Evolutionary conservation across 2,329 filamentous ascomycete species (phyloP).

Genomic region (Aspergillus ustus): DNA sequence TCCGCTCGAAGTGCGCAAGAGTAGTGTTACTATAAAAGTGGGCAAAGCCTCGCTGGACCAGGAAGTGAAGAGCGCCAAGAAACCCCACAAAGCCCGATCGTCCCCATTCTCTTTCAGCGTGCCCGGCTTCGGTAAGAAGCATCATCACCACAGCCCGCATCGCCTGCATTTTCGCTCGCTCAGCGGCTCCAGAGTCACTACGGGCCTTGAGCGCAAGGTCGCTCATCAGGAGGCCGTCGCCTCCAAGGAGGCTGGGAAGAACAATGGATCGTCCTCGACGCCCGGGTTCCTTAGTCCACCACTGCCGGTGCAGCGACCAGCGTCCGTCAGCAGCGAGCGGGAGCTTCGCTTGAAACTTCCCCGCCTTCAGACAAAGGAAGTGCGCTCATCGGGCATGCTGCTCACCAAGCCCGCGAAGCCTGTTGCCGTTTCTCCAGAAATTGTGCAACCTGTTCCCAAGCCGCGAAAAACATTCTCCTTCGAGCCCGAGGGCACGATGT

Average conservation of each 20-base stretch:
- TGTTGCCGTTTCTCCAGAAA: background rate
- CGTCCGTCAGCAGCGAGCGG: slow-evolving; percentile 28
- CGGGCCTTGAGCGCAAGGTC: background rate
- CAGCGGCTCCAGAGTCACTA: slow-evolving; percentile 24
- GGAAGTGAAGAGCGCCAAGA: slow-evolving; percentile 22
- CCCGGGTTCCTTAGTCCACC: slow-evolving; percentile 11
- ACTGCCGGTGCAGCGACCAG: slow-evolving; percentile 21
- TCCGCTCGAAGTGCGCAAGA: slow-evolving; percentile 28
- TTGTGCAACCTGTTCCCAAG: background rate
- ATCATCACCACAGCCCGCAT: background rate
- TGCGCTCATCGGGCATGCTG: background rate
- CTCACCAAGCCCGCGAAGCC: background rate
- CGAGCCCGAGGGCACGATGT: slow-evolving; percentile 31
- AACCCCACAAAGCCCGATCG: slow-evolving; percentile 19
- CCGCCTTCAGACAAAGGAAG: slow-evolving; percentile 31
- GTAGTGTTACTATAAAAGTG: slow-evolving; percentile 5
- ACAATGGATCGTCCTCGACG: slow-evolving; percentile 18
- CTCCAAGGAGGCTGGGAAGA: slow-evolving; percentile 3
- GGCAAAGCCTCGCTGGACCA: slow-evolving; percentile 16
- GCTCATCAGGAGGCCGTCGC: slow-evolving; percentile 1
- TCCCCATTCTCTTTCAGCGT: slow-evolving; percentile 25
- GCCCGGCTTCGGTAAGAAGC: slow-evolving; percentile 23
- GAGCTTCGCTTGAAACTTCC: slow-evolving; percentile 30
- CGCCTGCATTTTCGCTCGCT: slow-evolving; percentile 24
- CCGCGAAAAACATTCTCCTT: slow-evolving; percentile 7